Base-by-base conservation (phyloP, 345 rosid genomes). In the Microcos paniculata region DNA sequence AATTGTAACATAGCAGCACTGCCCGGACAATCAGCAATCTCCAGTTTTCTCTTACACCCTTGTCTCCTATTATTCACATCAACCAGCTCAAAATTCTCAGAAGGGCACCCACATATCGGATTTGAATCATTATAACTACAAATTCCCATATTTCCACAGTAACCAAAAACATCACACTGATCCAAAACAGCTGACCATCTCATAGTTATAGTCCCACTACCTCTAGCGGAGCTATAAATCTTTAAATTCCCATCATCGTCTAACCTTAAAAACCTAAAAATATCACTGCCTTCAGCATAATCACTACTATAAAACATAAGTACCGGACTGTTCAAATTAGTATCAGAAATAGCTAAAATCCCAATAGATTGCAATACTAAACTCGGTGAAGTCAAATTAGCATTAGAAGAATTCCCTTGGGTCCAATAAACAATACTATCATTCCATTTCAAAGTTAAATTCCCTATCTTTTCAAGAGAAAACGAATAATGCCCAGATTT, bases 231-330 rank as follows among this genome's bases (percentile, higher is more conserved):
- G 70, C 89, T 87, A 42, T 76, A 90, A 40, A 88, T 86, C 82
- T 84, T 87, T 84, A 91, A 82, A 66, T 91, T 90, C 49, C 97
- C 97, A 84, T 88, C 91, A 63, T 31, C 38, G 24, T 82, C 94
- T 43, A 92, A 77, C 83, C 40, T 86, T 76, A 92, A 24, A 72
- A 86, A 92, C 85, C 94, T 85, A 77, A 85, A 69, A 30, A 84
- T 57, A 76, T 84, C 80, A 62, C 70, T 65, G 28, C 86, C 88
- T 78, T 92, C 91, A 6, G 73, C 94, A 66, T 77, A 90, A 73
- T 90, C 94, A 65, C 77, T 87, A 71, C 89, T 86, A 65, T 84
- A 88, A 51, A 88, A 89, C 52, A 86, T 48, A 33, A 73, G 80
- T 65, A 23, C 77, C 0, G 77, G 76, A 21, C 64, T 61, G 8